These are phyloP conservation scores for Aspergillus bertholletiae DNA, from an alignment of 495 filamentous ascomycete species.

Conservation along the genomic window DNA sequence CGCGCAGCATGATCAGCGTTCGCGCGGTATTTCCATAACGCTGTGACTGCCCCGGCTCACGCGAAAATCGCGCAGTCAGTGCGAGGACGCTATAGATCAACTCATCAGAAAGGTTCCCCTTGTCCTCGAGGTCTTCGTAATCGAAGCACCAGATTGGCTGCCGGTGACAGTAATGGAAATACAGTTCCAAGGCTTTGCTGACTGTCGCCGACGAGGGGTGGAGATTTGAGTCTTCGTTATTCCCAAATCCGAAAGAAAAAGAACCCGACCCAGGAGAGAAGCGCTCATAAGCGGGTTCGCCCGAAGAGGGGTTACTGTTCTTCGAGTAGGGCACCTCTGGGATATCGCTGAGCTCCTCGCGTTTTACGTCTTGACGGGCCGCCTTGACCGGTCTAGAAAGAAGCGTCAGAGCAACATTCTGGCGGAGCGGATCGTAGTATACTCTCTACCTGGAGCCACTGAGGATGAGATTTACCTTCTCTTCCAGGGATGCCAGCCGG, in stretches of 20 bases:
- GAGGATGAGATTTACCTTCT: conserved; percentile 45
- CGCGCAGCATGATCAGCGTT: conserved; percentile 43
- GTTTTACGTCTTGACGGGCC: conserved; percentile 14
- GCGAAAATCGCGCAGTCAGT: conserved; percentile 38
- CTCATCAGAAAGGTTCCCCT: conserved; percentile 34
- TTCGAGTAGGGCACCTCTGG: conserved; percentile 13
- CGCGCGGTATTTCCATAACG: conserved; percentile 40
- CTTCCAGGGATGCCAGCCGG: conserved; percentile 41
- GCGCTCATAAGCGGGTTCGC: conserved; percentile 11
- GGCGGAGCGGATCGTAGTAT: not conserved
- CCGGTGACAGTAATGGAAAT: conserved; percentile 44
- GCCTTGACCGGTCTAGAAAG: conserved; percentile 6
- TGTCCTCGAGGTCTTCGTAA: conserved; percentile 37
- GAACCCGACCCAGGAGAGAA: conserved; percentile 15
- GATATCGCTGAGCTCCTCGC: conserved; percentile 13
- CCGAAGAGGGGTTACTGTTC: conserved; percentile 15
- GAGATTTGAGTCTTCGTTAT: conserved; percentile 27
- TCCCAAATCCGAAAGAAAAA: conserved; percentile 26
- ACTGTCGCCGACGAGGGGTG: conserved; percentile 27
- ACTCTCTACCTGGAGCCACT: conserved; percentile 29
- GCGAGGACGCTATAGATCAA: conserved; percentile 41
- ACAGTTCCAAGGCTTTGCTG: conserved; percentile 34
- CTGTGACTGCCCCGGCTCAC: conserved; percentile 33
- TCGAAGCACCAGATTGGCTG: conserved; percentile 50
- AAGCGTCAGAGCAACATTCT: conserved; percentile 9